Percentiles rank a stretch among this genome's conserved stretches.
These are phyloP conservation scores for Umbelopsis sp. DNA, from an alignment of 371 early-diverging fungal genomes.

Conservation along the genomic window DNA sequence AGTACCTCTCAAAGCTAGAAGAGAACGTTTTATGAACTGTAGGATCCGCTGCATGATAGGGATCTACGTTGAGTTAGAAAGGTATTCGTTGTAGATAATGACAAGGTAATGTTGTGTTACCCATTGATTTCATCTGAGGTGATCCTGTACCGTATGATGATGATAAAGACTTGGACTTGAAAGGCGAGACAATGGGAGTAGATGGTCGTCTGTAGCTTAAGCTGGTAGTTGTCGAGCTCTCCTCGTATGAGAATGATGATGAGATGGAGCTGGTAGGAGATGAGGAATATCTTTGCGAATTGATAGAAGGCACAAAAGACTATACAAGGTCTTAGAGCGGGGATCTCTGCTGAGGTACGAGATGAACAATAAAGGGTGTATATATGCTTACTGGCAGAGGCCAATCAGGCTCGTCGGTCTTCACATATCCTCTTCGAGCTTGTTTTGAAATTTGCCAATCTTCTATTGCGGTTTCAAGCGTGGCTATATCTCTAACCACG, in stretches of 20 bases:
- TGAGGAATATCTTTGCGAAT: neutral
- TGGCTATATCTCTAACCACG: slow-evolving; percentile 55
- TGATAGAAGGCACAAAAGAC: neutral
- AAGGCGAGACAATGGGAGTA: neutral
- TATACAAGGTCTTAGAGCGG: neutral
- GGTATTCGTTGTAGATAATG: neutral
- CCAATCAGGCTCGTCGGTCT: neutral
- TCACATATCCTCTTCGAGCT: neutral
- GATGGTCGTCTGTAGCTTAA: neutral
- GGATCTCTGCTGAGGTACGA: too few species aligned
- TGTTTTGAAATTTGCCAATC: slow-evolving; percentile 1
- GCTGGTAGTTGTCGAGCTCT: neutral
- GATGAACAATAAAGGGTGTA: neutral
- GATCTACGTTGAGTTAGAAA: neutral
- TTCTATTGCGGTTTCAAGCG: slow-evolving; percentile 23
- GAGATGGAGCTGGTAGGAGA: slow-evolving; percentile 5
- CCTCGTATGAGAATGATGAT: slow-evolving; percentile 1
- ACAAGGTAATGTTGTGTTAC: neutral
- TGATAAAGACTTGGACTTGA: slow-evolving; percentile 6
- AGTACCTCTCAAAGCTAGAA: slow-evolving; percentile 15
- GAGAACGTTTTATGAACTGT: neutral
- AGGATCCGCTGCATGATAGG: neutral
- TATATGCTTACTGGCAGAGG: neutral
- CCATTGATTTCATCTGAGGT: slow-evolving; percentile 1
- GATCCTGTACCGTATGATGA: slow-evolving; percentile 8